These are phyloP conservation scores for Podila verticillata DNA, from an alignment of 192 early-diverging fungal species.

Conservation along the genomic window DNA sequence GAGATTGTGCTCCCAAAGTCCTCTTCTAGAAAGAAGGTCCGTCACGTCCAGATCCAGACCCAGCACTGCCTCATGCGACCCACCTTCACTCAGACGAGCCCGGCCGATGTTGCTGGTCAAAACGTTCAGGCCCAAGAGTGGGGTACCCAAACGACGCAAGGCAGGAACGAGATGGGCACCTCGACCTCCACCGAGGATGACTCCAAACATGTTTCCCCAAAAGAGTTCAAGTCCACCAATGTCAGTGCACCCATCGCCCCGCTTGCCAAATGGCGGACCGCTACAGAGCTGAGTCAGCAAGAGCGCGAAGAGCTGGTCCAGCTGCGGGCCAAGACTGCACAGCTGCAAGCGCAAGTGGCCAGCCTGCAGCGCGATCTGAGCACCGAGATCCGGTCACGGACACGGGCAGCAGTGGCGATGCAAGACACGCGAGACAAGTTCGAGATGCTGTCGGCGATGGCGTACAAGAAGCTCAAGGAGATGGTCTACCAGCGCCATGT, in stretches of 20 bases:
- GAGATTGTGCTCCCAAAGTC: constrained; percentile 19
- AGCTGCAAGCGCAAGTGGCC: constrained; percentile 25
- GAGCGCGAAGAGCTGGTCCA: constrained; percentile 29
- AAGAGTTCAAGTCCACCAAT: not conserved
- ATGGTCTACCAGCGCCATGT: constrained; percentile 49
- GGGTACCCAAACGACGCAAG: constrained; percentile 15
- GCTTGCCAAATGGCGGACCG: not conserved
- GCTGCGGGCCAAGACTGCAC: constrained; percentile 26
- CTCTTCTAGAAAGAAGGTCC: constrained; percentile 27
- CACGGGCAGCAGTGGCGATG: constrained; percentile 53
- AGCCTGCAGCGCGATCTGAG: constrained; percentile 29
- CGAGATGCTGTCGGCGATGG: constrained; percentile 57
- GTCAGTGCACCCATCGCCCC: no score
- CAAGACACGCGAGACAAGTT: constrained; percentile 61
- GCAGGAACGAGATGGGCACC: not conserved
- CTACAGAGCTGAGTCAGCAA: not conserved
- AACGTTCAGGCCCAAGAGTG: constrained; percentile 20
- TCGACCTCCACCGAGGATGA: constrained; percentile 7
- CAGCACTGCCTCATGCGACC: constrained; percentile 50
- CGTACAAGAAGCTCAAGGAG: constrained; percentile 61
- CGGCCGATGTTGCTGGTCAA: constrained; percentile 3
- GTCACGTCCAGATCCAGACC: constrained; percentile 51
- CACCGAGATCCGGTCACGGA: constrained; percentile 33
- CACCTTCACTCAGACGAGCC: constrained; percentile 42
- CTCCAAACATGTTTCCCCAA: not conserved